phyloP scores from a whole-genome alignment of 495 filamentous ascomycete genomes.

The Hyaloscypha bicolor region DNA sequence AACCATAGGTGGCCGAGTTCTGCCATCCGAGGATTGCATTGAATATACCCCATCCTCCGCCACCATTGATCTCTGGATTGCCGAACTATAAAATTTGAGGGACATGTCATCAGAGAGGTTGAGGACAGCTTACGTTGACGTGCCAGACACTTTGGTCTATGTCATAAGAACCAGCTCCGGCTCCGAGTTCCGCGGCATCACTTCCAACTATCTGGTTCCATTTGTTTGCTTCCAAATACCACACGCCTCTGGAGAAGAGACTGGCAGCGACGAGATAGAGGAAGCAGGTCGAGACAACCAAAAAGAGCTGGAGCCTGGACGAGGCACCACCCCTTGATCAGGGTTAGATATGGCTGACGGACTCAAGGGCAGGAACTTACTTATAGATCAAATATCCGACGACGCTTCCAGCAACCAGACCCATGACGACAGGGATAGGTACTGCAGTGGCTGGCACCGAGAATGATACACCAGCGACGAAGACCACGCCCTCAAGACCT shows the following conservation, averaged over 20 bases:
- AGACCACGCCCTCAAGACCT: slow-evolving; percentile 80
- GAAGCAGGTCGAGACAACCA: slow-evolving; percentile 79
- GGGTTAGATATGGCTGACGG: slow-evolving; percentile 4
- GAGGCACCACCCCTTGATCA: slow-evolving; percentile 48
- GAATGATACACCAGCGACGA: slow-evolving; percentile 78
- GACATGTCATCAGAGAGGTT: neutral
- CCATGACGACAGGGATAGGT: slow-evolving; percentile 71
- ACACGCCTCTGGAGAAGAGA: slow-evolving; percentile 75
- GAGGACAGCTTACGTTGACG: slow-evolving; percentile 64
- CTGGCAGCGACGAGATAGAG: slow-evolving; percentile 87
- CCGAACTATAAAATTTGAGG: slow-evolving; percentile 61
- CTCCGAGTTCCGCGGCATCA: slow-evolving; percentile 73
- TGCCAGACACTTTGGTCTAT: slow-evolving; percentile 88
- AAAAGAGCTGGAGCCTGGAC: slow-evolving; percentile 73
- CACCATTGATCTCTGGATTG: slow-evolving; percentile 68
- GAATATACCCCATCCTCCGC: slow-evolving; percentile 89
- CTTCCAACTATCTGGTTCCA: slow-evolving; percentile 71
- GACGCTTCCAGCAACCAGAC: slow-evolving; percentile 60
- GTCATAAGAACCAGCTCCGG: slow-evolving; percentile 86
- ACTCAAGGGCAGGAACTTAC: slow-evolving; percentile 47
- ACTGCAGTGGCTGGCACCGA: slow-evolving; percentile 73
- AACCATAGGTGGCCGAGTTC: slow-evolving; percentile 84
- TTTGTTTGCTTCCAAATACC: slow-evolving; percentile 66
- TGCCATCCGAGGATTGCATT: slow-evolving; percentile 83
- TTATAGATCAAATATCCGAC: slow-evolving; percentile 77